These are phyloP conservation scores for Silene vulgaris DNA, from an alignment of 179 eudicot genomes.

Conservation along the genomic window DNA sequence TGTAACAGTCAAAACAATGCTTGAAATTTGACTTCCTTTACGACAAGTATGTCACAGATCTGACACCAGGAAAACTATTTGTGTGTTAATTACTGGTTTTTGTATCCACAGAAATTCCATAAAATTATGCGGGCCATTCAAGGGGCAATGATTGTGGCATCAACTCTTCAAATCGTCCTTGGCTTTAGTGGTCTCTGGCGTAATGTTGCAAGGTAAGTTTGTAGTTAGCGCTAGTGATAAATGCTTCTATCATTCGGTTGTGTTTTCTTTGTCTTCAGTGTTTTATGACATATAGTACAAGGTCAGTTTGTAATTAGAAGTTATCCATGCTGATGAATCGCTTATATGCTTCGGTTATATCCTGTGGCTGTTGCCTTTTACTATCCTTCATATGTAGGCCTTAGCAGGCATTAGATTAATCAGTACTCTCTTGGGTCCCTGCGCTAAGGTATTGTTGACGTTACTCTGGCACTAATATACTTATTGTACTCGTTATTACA, in stretches of 20 bases:
- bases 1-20: background rate
- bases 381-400: background rate
- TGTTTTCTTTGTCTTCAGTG: background rate
- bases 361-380: slow-evolving; percentile 2
- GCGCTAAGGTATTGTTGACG: background rate
- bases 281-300: background rate
- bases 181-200: slow-evolving; percentile 99
- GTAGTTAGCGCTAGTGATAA: background rate
- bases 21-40: background rate
- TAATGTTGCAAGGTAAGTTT: slow-evolving; percentile 69
- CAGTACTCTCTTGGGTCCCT: background rate
- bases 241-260: too few relatives aligned
- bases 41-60: background rate
- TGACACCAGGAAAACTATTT: background rate
- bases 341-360: background rate
- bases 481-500: background rate
- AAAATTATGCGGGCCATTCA: slow-evolving; percentile 76
- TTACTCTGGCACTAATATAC: background rate
- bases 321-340: background rate
- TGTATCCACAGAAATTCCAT: slow-evolving; percentile 62
- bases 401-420: background rate
- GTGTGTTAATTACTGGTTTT: slow-evolving; percentile 9
- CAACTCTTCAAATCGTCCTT: slow-evolving; percentile 79
- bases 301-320: background rate
- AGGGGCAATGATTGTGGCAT: slow-evolving; percentile 94